A percentile compares a stretch with the other conserved stretches of the same genome.
These are phyloP conservation scores for Polysphondylium violaceum DNA, from an alignment of 78 protist genomes.

Conservation along the genomic window DNA sequence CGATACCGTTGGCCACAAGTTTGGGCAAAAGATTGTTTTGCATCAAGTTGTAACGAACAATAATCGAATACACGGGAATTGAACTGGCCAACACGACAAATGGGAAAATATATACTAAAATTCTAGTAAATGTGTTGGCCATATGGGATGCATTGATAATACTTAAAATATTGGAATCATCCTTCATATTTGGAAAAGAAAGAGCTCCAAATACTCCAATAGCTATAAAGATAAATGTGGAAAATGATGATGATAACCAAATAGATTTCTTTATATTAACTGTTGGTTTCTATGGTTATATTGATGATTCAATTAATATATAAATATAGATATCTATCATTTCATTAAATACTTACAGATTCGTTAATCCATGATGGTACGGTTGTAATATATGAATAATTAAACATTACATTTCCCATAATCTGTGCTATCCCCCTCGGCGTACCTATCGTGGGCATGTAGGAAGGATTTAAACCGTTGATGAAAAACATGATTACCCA, in stretches of 20 bases:
- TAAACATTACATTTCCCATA: conserved; percentile 75
- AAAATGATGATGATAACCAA: not conserved
- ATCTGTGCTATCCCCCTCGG: conserved; percentile 30
- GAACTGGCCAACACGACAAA: conserved; percentile 64
- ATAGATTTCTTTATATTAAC: conserved; percentile 42
- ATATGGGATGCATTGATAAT: conserved; percentile 14
- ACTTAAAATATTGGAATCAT: conserved; percentile 29
- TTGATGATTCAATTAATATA: not conserved
- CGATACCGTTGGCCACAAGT: conserved; percentile 23
- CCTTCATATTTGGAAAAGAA: conserved; percentile 29
- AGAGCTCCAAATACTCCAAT: conserved; percentile 55
- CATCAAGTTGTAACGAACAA: conserved; percentile 68
- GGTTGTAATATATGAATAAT: conserved; percentile 72
- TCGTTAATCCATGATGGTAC: conserved; percentile 75
- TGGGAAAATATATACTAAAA: conserved; percentile 77
- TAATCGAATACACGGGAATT: conserved; percentile 74
- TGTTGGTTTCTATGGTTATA: conserved; percentile 25
- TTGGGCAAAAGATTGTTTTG: conserved; percentile 54
- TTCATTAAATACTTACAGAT: conserved; percentile 21
- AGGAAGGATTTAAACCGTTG: conserved; percentile 29
- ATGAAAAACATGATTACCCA: conserved; percentile 62
- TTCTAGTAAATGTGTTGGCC: conserved; percentile 21
- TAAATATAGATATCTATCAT: conserved; percentile 4
- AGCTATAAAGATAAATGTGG: conserved; percentile 11
- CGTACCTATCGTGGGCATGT: conserved; percentile 41